Evolutionary conservation across 2,329 filamentous ascomycete species (phyloP).

Genomic region (Talaromyces islandicus): DNA sequence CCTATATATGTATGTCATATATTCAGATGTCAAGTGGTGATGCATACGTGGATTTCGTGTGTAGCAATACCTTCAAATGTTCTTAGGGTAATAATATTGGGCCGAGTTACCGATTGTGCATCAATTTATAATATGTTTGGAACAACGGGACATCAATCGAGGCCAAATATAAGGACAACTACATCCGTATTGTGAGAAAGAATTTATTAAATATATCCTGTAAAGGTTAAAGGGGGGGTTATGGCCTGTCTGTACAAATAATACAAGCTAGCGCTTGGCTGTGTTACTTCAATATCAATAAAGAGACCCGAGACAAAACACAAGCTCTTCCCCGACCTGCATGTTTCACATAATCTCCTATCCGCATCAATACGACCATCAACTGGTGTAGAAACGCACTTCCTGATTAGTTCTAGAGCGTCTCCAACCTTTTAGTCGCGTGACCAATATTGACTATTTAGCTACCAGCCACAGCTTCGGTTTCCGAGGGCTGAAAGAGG

Average conservation of each 20-base stretch:
- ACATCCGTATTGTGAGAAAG: background rate
- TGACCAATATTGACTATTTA: background rate
- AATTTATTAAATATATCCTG: too few species aligned
- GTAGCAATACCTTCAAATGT: too few species aligned
- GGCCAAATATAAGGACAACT: background rate
- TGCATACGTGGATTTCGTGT: too few species aligned
- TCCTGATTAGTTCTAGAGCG: background rate
- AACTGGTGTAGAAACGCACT: background rate
- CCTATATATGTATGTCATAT: too few species aligned
- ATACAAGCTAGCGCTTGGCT: background rate
- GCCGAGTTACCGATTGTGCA: too few species aligned
- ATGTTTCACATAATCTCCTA: background rate
- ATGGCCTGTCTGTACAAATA: too few species aligned
- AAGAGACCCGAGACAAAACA: background rate
- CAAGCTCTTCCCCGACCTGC: background rate
- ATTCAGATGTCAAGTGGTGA: too few species aligned
- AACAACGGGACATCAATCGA: too few species aligned
- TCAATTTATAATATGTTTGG: too few species aligned
- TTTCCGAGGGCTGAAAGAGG: background rate
- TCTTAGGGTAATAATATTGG: too few species aligned
- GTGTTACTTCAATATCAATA: background rate
- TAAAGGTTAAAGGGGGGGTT: too few species aligned
- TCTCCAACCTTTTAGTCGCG: background rate
- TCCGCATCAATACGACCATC: background rate
- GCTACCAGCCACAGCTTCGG: background rate